Evolutionary conservation across 2,329 filamentous ascomycete genomes (phyloP).

Genomic region (Tolypocladium amazonense): DNA sequence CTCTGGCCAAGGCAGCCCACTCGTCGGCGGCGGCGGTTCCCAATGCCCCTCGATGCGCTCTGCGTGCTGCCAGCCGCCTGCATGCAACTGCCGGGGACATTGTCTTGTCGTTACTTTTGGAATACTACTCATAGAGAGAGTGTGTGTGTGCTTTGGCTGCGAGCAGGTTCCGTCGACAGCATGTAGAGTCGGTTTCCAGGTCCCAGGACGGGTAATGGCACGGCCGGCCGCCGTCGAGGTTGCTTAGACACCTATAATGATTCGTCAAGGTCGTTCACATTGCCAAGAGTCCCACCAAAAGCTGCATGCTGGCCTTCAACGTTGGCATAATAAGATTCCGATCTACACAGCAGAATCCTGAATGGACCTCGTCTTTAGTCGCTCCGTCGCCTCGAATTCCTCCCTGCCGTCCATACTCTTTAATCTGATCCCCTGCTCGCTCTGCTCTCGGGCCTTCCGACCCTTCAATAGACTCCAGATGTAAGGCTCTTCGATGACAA

Average conservation of each 20-base stretch:
- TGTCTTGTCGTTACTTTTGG: neutral
- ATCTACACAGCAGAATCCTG: neutral
- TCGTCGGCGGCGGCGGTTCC: neutral
- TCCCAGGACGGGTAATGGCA: too few species aligned
- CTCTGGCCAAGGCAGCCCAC: neutral
- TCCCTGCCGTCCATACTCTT: slow-evolving; percentile 6
- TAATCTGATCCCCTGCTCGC: slow-evolving; percentile 7
- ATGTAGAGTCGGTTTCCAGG: too few species aligned
- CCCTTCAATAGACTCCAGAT: slow-evolving; percentile 13
- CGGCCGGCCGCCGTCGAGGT: too few species aligned
- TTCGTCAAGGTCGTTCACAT: too few species aligned
- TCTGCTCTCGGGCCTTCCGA: slow-evolving; percentile 1
- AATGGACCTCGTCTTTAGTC: slow-evolving; percentile 2
- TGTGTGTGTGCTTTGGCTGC: too few species aligned
- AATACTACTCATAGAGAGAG: too few species aligned
- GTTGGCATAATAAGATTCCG: neutral
- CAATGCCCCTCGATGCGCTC: neutral
- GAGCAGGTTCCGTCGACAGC: too few species aligned
- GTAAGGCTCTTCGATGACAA: slow-evolving; percentile 18
- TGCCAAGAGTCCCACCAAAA: neutral
- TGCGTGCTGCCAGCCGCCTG: neutral
- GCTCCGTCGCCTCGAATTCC: neutral
- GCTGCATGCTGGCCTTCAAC: neutral
- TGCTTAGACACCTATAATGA: too few species aligned
- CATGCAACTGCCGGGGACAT: too few species aligned